Conservation (phyloP, 805 yeast genomes). For the Diddensiella caesifluorescens region DNA sequence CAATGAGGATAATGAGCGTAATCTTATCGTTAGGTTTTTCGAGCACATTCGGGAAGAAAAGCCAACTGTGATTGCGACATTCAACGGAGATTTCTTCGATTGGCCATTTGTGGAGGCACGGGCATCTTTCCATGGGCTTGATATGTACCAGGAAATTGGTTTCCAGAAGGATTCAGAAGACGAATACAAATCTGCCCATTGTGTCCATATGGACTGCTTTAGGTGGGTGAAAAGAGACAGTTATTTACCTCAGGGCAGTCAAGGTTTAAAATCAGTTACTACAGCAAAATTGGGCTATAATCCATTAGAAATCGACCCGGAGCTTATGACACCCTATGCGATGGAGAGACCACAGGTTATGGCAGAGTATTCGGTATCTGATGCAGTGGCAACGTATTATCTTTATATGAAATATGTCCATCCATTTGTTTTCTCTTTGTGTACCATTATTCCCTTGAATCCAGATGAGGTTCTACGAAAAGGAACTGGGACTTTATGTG, state of each 20-base stretch:
- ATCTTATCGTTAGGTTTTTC: constrained; percentile 67
- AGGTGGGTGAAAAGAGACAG: constrained; percentile 98
- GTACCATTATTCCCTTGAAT: constrained; percentile 90
- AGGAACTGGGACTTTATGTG: constrained; percentile 98
- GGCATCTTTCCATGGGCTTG: constrained; percentile 74
- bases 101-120: constrained; percentile 98
- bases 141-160: constrained; percentile 91
- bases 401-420: constrained; percentile 94
- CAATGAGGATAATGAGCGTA: constrained; percentile 82
- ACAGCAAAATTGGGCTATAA: constrained; percentile 92
- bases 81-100: constrained; percentile 97
- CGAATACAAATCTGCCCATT: constrained; percentile 86
- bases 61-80: constrained; percentile 97
- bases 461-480: constrained; percentile 95
- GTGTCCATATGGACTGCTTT: constrained; percentile 96
- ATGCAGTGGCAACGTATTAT: constrained; percentile 98
- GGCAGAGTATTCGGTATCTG: constrained; percentile 97
- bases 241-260: constrained; percentile 96
- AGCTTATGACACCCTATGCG: constrained; percentile 97
- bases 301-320: constrained; percentile 96
- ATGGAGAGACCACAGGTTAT: constrained; percentile 84
- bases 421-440: constrained; percentile 91
- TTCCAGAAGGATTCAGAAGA: constrained; percentile 85
- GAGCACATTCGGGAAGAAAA: constrained; percentile 82
- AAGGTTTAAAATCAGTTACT: constrained; percentile 96